phyloP scores from a whole-genome alignment of 2,329 filamentous ascomycete species.

The Fusarium marasasianum region DNA sequence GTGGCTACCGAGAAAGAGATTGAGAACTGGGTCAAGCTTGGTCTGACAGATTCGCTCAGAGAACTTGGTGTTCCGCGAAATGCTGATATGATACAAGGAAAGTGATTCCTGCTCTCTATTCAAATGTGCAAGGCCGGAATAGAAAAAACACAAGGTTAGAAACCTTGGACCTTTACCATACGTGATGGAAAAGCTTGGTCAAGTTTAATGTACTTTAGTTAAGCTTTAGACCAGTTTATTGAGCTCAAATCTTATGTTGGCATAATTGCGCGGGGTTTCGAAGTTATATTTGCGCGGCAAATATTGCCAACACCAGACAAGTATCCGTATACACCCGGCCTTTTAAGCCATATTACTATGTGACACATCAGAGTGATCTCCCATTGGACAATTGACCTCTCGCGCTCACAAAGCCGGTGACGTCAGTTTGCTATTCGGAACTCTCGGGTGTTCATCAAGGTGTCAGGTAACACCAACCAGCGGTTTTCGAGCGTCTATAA shows the following conservation, averaged over 20 bases:
- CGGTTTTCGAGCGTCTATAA: background rate
- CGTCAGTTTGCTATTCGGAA: background rate
- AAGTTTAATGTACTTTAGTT: background rate
- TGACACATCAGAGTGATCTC: background rate
- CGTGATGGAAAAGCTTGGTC: fast-evolving
- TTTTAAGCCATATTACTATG: no score
- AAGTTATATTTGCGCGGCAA: background rate
- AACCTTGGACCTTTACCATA: fast-evolving
- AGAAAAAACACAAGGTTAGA: background rate
- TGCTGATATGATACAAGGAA: background rate
- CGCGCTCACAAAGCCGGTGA: fast-evolving
- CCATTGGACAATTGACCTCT: background rate
- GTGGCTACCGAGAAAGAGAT: slow-evolving; percentile 3
- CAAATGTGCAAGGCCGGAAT: fast-evolving
- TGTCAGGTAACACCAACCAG: background rate
- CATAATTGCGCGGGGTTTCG: background rate
- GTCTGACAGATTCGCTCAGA: background rate
- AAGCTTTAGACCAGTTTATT: fast-evolving
- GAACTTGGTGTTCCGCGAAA: background rate
- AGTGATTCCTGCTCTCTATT: background rate
- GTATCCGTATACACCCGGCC: no score
- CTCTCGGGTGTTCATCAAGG: background rate
- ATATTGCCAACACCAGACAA: background rate
- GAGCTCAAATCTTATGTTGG: background rate
- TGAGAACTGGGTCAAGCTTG: background rate